These are phyloP conservation scores for Dothideomycetidae sp. DNA, from an alignment of 2,329 filamentous ascomycete genomes.

Conservation along the genomic window DNA sequence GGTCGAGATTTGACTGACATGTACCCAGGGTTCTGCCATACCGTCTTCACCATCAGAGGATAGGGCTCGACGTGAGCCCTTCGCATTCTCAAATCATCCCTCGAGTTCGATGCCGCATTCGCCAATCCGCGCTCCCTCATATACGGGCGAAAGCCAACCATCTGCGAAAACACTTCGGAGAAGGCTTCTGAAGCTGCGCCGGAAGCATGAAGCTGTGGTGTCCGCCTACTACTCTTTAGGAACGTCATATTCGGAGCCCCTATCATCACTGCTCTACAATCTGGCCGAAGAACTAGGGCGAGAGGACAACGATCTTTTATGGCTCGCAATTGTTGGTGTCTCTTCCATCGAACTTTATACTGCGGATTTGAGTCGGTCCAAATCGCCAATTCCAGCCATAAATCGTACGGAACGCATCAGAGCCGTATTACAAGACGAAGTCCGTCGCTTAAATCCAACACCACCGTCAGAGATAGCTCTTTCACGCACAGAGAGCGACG, in stretches of 20 bases:
- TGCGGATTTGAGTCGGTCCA: constrained; percentile 58
- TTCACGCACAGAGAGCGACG: constrained; percentile 54
- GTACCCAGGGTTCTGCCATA: constrained; percentile 44
- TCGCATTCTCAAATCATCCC: constrained; percentile 18
- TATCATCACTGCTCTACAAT: constrained; percentile 88
- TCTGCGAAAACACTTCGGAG: constrained; percentile 60
- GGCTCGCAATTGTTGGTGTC: constrained; percentile 88
- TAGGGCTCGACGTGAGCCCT: constrained; percentile 10
- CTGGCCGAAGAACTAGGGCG: constrained; percentile 87
- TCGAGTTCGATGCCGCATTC: constrained; percentile 30
- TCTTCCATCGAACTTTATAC: constrained; percentile 89
- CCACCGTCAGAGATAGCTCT: constrained; percentile 37
- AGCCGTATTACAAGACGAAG: constrained; percentile 80
- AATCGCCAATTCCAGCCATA: constrained; percentile 20
- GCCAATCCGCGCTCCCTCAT: constrained; percentile 31
- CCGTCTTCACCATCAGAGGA: constrained; percentile 44
- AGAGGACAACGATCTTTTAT: constrained; percentile 91
- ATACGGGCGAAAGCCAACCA: constrained; percentile 43
- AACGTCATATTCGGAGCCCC: constrained; percentile 84
- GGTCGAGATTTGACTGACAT: too few relatives aligned
- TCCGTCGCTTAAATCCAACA: constrained; percentile 79
- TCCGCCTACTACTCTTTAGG: constrained; percentile 76
- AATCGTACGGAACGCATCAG: constrained; percentile 69
- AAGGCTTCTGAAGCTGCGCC: constrained; percentile 58
- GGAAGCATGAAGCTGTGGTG: constrained; percentile 62